Conservation (phyloP, 139 green algal genomes). For the Chlorella sorokiniana region DNA sequence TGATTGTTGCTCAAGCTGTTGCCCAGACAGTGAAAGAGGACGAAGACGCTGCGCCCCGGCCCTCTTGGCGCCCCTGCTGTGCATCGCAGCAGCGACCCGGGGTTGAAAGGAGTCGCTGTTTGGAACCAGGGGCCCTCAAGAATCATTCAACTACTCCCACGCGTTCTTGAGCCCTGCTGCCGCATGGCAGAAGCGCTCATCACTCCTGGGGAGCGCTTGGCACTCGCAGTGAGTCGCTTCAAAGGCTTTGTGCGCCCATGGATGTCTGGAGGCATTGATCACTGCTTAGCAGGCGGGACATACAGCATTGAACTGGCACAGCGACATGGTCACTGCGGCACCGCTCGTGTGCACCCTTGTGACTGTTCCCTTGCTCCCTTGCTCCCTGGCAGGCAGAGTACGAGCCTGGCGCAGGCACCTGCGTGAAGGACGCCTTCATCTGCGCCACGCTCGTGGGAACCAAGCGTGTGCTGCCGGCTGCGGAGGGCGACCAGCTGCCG, state of each 20-base stretch:
- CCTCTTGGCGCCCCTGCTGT: too few relatives aligned
- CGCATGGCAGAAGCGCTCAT: constrained; percentile 19
- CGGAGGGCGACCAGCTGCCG: constrained; percentile 4
- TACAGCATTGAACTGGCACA: too few relatives aligned
- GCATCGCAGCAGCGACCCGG: too few relatives aligned
- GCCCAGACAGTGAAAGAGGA: constrained; percentile 6
- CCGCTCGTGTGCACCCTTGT: not conserved
- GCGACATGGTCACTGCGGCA: too few relatives aligned
- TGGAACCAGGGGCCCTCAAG: too few relatives aligned
- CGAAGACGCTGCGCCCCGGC: too few relatives aligned
- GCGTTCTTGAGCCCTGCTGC: not conserved
- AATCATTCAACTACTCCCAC: too few relatives aligned
- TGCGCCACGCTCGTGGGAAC: constrained; percentile 59
- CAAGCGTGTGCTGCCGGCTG: constrained; percentile 10
- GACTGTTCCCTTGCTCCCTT: not conserved
- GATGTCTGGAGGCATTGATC: not conserved
- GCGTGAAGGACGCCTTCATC: constrained; percentile 49
- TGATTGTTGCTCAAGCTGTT: not conserved
- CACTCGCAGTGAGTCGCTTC: constrained; percentile 24
- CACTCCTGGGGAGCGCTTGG: constrained; percentile 34
- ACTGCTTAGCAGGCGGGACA: not conserved
- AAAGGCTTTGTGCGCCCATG: not conserved
- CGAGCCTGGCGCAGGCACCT: constrained; percentile 56
- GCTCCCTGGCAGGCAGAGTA: constrained; percentile 34
- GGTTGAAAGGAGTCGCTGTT: too few relatives aligned